These are phyloP conservation scores for Solidago caesia DNA, from an alignment of 129 eudicot species.

Conservation along the genomic window DNA sequence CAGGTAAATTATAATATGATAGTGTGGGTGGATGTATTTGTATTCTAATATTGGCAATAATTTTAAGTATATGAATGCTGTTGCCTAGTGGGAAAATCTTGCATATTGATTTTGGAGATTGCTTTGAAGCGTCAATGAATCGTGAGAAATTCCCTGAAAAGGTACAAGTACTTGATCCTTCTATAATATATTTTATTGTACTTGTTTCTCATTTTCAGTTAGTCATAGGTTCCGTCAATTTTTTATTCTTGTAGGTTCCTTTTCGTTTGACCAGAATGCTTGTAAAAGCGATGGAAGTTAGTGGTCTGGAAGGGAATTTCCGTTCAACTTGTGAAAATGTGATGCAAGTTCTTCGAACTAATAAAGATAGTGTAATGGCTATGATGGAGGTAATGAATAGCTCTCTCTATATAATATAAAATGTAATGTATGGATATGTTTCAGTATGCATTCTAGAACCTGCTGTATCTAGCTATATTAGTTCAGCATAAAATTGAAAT, in stretches of 20 bases:
- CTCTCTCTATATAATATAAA: conserved; percentile 7
- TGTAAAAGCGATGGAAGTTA: conserved; percentile 99
- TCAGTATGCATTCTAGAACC: not conserved
- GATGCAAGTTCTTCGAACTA: conserved; percentile 95
- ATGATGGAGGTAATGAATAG: conserved; percentile 89
- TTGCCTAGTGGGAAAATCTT: conserved; percentile 84
- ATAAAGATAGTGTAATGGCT: conserved; percentile 98
- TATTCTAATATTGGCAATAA: conserved; percentile 13
- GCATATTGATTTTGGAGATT: conserved; percentile 99
- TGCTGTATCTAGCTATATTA: not conserved
- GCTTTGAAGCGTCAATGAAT: conserved; percentile 99
- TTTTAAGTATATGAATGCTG: not conserved
- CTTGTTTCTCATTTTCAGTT: not conserved
- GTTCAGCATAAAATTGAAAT: not conserved
- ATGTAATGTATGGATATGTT: not conserved
- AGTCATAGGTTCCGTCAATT: conserved; percentile 9
- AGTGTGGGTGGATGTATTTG: conserved; percentile 3
- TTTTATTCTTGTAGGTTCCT: conserved; percentile 64
- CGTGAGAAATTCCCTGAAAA: conserved; percentile 99
- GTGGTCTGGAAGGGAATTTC: conserved; percentile 96
- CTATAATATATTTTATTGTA: not conserved
- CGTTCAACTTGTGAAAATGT: conserved; percentile 98
- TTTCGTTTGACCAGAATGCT: conserved; percentile 99
- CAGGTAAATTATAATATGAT: conserved; percentile 47
- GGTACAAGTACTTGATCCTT: conserved; percentile 27